These are phyloP conservation scores for Saccharomycopsis crataegensis DNA, from an alignment of 1,139 yeast genomes.

Conservation along the genomic window DNA sequence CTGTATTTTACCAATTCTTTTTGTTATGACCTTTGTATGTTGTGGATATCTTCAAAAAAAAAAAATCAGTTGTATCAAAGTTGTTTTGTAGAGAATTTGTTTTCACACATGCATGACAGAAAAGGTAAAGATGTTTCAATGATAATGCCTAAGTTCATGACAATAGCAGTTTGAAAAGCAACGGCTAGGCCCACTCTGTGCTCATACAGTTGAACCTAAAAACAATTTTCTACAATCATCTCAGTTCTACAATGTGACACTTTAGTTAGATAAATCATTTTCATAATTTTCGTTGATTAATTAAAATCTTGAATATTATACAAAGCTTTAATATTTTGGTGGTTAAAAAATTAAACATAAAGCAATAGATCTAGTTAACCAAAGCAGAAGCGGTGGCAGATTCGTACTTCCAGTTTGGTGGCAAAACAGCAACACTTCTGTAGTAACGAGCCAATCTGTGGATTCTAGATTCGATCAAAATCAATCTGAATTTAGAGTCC, in stretches of 20 bases:
- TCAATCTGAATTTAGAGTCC: slow-evolving; percentile 99
- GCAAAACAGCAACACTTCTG: slow-evolving; percentile 98
- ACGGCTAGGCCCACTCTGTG: too few relatives aligned
- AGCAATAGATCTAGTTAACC: slow-evolving; percentile 64
- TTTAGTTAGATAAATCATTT: too few relatives aligned
- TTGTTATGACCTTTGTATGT: neutral
- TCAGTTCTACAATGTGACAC: too few relatives aligned
- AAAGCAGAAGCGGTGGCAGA: slow-evolving; percentile 99
- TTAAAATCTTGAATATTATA: too few relatives aligned
- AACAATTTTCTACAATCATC: too few relatives aligned
- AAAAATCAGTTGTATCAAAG: neutral
- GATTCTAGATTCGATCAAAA: slow-evolving; percentile 99
- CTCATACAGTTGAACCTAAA: too few relatives aligned
- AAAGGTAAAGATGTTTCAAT: too few relatives aligned
- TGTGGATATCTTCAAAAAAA: neutral
- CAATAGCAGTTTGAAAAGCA: too few relatives aligned
- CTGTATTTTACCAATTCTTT: neutral
- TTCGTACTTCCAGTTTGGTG: slow-evolving; percentile 99
- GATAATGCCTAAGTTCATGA: too few relatives aligned
- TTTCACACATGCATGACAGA: too few relatives aligned
- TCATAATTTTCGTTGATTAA: too few relatives aligned
- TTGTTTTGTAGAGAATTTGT: neutral
- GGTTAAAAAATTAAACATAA: slow-evolving; percentile 2
- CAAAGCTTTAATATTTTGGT: too few relatives aligned
- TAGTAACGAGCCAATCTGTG: slow-evolving; percentile 99